phyloP scores from a whole-genome alignment of 805 yeast species.

The Kazachstania kunashirensis region DNA sequence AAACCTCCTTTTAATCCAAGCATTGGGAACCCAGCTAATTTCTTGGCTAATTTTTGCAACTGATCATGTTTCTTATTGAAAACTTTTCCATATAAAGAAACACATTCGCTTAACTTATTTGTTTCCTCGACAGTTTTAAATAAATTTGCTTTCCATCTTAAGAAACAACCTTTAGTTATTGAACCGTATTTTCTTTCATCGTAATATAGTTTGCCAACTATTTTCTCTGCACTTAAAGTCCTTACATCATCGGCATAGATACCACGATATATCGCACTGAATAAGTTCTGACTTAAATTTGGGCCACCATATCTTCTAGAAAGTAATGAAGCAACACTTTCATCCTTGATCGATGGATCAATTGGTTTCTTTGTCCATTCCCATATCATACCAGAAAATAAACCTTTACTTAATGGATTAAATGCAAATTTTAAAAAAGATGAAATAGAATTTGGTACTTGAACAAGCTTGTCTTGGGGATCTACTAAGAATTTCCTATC shows the following conservation, averaged over 20 bases:
- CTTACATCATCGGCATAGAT: conserved; percentile 80
- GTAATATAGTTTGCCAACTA: conserved; percentile 45
- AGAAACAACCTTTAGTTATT: conserved; percentile 37
- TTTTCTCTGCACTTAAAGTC: conserved; percentile 53
- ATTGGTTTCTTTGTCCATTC: conserved; percentile 40
- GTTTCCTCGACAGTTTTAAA: conserved; percentile 3
- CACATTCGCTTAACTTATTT: conserved; percentile 19
- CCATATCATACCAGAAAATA: conserved; percentile 36
- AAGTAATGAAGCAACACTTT: conserved; percentile 59
- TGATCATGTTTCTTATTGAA: conserved; percentile 34
- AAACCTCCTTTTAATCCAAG: conserved; percentile 49
- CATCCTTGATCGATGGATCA: conserved; percentile 39
- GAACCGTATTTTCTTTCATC: conserved; percentile 56
- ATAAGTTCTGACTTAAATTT: conserved; percentile 40
- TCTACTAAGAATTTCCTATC: conserved; percentile 62
- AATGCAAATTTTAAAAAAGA: conserved; percentile 30
- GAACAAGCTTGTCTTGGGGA: conserved; percentile 37
- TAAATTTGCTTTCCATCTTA: conserved; percentile 26
- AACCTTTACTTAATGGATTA: conserved; percentile 38
- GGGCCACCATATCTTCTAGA: conserved; percentile 54
- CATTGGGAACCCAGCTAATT: conserved; percentile 51
- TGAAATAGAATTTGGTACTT: conserved; percentile 41
- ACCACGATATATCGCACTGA: conserved; percentile 82
- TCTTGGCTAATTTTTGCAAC: conserved; percentile 29
- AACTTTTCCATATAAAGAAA: conserved; percentile 32